Evolutionary conservation across 2,329 filamentous ascomycete genomes (phyloP), one percentile per base, ranked within the genome.

Genomic region (Atkinsonella hypoxylon): DNA sequence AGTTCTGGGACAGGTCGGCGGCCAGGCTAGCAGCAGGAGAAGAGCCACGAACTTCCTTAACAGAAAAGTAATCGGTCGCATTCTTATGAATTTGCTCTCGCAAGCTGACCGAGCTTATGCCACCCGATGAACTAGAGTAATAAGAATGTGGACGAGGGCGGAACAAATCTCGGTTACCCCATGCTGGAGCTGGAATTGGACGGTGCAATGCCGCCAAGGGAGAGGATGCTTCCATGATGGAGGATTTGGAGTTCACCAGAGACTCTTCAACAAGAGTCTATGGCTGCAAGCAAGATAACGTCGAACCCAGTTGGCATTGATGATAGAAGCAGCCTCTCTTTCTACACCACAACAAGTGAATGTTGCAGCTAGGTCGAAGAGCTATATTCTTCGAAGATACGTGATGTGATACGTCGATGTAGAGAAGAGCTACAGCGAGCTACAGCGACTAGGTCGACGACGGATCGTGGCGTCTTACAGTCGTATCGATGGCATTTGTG

Each of bases 1-100:
- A 95, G 73, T 97, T 98, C 65, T 95, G 89, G 52, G 90, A 96
- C 60, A 97, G 77, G 70, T 98, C 93, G 55, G 89, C 90, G 41
- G 90, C 91, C 59, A 98, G 74, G 63, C 88, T 95, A 48, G 89
- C 83, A 36, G 89, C 90, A 6, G 93, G 93, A 51, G 93, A 98
- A 18, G 90, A 95, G 46, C 89, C 88, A 58, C 82, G 81, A 61
- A 88, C 74, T 48, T 85, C 78, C 64, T 87, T 89, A 60, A 86
- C 69, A 61, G 77, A 83, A 72, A 97, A 95, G 72, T 93, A 95
- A 67, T 95, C 90, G 36, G 75, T 67, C 40, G 71, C 73, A 43
- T 76, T 70, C 55, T 77, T 74, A 58, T 79, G 70, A 64, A 82
- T 69, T 67, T 83, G 77, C 75, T 87, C 88, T 76, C 84, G 82